phyloP scores from a whole-genome alignment of 495 filamentous ascomycete species.

The Xylona heveae region DNA sequence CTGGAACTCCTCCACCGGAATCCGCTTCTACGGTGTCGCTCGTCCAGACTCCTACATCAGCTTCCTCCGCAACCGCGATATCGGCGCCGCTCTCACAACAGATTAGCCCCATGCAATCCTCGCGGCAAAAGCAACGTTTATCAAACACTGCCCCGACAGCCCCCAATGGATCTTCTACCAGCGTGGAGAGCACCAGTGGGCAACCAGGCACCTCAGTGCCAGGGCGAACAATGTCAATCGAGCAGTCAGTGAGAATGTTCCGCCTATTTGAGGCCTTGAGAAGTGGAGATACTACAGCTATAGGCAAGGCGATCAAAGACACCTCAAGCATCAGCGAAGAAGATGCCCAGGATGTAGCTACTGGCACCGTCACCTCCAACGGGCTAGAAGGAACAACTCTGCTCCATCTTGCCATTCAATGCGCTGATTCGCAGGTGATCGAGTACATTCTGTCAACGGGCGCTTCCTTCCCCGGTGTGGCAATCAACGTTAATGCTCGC shows the following conservation, averaged over 20 bases:
- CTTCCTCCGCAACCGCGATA: too few relatives aligned
- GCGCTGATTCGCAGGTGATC: constrained; percentile 85
- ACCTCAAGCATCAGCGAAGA: constrained; percentile 21
- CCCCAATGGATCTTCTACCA: constrained; percentile 13
- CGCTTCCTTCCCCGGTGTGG: constrained; percentile 23
- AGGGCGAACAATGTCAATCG: constrained; percentile 39
- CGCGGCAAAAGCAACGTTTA: constrained; percentile 8
- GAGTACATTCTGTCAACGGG: constrained; percentile 74
- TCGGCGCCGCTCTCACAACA: constrained; percentile 15
- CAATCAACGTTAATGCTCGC: constrained; percentile 66
- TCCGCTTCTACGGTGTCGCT: too few relatives aligned
- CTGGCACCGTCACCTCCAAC: constrained; percentile 16
- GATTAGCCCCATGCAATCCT: constrained; percentile 7
- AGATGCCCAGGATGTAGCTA: too few relatives aligned
- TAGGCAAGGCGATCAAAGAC: constrained; percentile 72
- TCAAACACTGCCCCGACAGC: constrained; percentile 9
- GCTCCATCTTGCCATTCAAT: constrained; percentile 89
- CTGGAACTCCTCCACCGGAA: too few relatives aligned
- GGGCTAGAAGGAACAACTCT: constrained; percentile 62
- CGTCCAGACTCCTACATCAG: too few relatives aligned
- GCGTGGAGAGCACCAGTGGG: constrained; percentile 16
- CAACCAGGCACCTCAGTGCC: constrained; percentile 14
- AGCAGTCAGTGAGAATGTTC: constrained; percentile 87
- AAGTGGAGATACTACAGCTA: constrained; percentile 74
- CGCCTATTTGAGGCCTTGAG: constrained; percentile 81